Evolutionary conservation across 345 rosid genomes (phyloP).

Genomic region (Firmiana major): DNA sequence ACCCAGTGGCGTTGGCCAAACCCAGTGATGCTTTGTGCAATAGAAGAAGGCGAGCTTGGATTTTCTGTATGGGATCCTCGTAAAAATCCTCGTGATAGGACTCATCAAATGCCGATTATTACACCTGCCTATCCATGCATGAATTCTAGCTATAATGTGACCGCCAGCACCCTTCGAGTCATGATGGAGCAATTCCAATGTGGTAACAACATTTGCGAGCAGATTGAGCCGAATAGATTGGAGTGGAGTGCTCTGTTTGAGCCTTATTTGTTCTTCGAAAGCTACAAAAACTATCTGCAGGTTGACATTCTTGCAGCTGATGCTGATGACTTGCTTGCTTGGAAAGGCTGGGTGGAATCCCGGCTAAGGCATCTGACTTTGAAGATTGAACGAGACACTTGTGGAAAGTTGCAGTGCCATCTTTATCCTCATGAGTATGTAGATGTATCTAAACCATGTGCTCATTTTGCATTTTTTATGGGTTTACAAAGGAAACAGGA

Average conservation of each 20-base stretch:
- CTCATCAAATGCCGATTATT: slow-evolving; percentile 71
- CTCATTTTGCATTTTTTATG: slow-evolving; percentile 57
- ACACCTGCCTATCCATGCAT: slow-evolving; percentile 75
- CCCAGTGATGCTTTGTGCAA: slow-evolving; percentile 71
- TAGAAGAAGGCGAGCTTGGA: slow-evolving; percentile 60
- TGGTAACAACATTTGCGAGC: slow-evolving; percentile 66
- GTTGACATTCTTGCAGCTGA: no score
- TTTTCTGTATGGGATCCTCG: slow-evolving; percentile 78
- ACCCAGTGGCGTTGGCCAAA: no score
- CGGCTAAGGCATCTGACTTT: slow-evolving; percentile 60
- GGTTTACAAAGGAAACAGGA: slow-evolving; percentile 69
- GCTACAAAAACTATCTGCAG: no score
- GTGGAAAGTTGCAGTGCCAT: slow-evolving; percentile 69
- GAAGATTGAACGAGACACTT: slow-evolving; percentile 68
- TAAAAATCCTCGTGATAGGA: slow-evolving; percentile 55
- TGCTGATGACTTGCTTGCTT: no score
- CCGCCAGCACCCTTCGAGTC: slow-evolving; percentile 58
- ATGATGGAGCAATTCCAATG: slow-evolving; percentile 67
- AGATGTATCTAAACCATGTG: slow-evolving; percentile 42
- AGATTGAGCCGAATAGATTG: slow-evolving; percentile 52
- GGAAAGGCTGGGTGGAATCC: no score
- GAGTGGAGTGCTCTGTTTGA: slow-evolving; percentile 60
- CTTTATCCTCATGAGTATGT: slow-evolving; percentile 54
- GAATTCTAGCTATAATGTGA: slow-evolving; percentile 79
- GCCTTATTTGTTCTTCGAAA: slow-evolving; percentile 60